A percentile compares a stretch with the other conserved stretches of the same genome.
phyloP scores from a whole-genome alignment of 2,329 filamentous ascomycete species.

The Alternaria metachromatica region DNA sequence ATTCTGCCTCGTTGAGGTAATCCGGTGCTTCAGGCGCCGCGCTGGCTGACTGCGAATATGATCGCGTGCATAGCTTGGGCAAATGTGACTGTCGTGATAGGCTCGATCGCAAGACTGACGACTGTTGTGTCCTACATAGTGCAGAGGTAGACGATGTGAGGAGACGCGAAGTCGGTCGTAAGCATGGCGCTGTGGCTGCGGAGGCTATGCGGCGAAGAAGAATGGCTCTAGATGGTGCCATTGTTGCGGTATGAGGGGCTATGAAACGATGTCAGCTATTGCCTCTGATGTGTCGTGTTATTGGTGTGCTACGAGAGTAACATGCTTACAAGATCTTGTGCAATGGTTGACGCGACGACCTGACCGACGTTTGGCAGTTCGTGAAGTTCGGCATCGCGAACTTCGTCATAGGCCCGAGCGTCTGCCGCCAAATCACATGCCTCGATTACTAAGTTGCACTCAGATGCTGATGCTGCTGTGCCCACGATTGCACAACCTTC shows the following conservation, averaged over 20 bases:
- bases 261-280: conserved; percentile 7
- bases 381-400: conserved; percentile 14
- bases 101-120: conserved; percentile 13
- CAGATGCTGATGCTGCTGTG: background rate
- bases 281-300: conserved; percentile 14
- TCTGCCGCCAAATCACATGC: conserved; percentile 40
- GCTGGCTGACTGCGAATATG: conserved; percentile 36
- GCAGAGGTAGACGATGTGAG: conserved; percentile 22
- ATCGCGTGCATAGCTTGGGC: conserved; percentile 17
- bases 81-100: conserved; percentile 6
- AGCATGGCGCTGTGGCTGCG: conserved; percentile 22
- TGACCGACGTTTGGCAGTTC: conserved; percentile 19
- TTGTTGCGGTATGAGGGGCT: conserved; percentile 19
- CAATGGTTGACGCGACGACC: conserved; percentile 14
- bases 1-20: conserved; percentile 55
- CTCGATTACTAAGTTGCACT: conserved; percentile 16
- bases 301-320: background rate
- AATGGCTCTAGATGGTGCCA: conserved; percentile 47
- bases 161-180: conserved; percentile 28
- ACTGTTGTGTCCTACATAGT: conserved; percentile 4
- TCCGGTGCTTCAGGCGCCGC: conserved; percentile 51
- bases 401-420: conserved; percentile 43
- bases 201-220: conserved; percentile 24
- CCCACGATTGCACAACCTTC: conserved; percentile 1
- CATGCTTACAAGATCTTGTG: conserved; percentile 16